Evolutionary conservation across 139 green algal genomes (phyloP), one percentile per base, ranked within the genome.

Genomic region (Chlamydomonas sp.): DNA sequence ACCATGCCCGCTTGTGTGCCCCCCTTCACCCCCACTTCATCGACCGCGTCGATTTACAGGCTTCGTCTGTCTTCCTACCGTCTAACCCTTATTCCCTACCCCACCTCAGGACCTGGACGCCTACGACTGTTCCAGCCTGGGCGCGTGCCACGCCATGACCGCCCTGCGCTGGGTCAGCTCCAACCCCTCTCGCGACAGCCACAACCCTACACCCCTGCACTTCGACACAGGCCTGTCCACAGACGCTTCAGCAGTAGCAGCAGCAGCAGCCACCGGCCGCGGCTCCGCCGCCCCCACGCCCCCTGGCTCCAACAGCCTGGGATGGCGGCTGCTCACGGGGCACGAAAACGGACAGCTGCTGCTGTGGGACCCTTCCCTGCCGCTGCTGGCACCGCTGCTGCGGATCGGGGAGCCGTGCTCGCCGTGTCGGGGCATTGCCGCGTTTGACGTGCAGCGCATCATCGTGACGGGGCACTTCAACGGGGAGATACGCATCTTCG

Each of bases 281-380:
- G 31, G 31, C 31, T 49, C 31, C 31, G 31, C 31, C 15, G 18
- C 66, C 14, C n/a, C 72, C 20, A 4, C 66, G 57, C 31, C 67
- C 77, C 5, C 15, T 1, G 62, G 63, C 2, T 20, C 16, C 63
- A n/a, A 31, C 79, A 16, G 16, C 72, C 5, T 62, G 68, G 62
- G 68, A 17, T 95, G 92, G 90, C 85, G 88, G 10, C 78, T 93
- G 67, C 78, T 93, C 1, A 93, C 90, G 7, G 92, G 92, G 10
- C 92, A 95, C 62, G 90, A 93, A 0, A 93, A 92, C 71, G 92
- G 92, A 4, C 92, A 95, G 89, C 31, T 95, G 75, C 80, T 95
- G 67, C 20, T 95, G 61, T 95, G 92, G 92, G 68, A 90, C 63
- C 90, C 86, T 0, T 76, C 60, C 20, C 59, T 62, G 63, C 68